Evolutionary conservation across 2,329 filamentous ascomycete genomes (phyloP).

Genomic region (Pseudodiploospora longispora): DNA sequence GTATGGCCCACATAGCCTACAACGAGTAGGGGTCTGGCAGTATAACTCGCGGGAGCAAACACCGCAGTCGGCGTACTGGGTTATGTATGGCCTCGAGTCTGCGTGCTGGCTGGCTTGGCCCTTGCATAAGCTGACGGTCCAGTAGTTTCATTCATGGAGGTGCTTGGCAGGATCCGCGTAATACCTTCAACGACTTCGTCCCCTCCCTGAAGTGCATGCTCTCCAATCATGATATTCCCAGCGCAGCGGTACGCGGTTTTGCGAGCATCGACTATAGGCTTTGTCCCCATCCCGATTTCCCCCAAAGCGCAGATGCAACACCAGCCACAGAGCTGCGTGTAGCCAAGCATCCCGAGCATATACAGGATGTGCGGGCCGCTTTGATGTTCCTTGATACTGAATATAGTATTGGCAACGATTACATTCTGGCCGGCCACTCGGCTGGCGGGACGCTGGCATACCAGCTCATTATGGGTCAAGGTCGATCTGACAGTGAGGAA

Average conservation of each 20-base stretch:
- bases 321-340: constrained; percentile 26
- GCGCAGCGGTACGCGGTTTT: constrained; percentile 46
- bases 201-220: constrained; percentile 36
- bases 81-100: constrained; percentile 21
- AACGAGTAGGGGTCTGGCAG: constrained; percentile 40
- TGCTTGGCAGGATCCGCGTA: constrained; percentile 52
- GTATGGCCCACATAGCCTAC: constrained; percentile 33
- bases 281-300: constrained; percentile 40
- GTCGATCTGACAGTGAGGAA: constrained; percentile 15
- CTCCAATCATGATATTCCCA: constrained; percentile 15
- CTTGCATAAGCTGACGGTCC: neutral
- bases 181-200: constrained; percentile 36
- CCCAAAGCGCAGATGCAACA: constrained; percentile 23
- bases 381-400: constrained; percentile 38
- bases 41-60: constrained; percentile 12
- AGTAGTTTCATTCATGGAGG: constrained; percentile 52
- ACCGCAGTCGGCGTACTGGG: constrained; percentile 21
- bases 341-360: constrained; percentile 51
- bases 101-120: neutral
- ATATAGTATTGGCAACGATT: constrained; percentile 38
- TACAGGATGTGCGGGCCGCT: constrained; percentile 47
- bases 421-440: constrained; percentile 54
- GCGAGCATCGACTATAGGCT: constrained; percentile 58
- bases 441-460: constrained; percentile 56
- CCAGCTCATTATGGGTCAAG: constrained; percentile 46